Evolutionary conservation across 257 asterid genomes (phyloP).

Genomic region (Echites panduratus): DNA sequence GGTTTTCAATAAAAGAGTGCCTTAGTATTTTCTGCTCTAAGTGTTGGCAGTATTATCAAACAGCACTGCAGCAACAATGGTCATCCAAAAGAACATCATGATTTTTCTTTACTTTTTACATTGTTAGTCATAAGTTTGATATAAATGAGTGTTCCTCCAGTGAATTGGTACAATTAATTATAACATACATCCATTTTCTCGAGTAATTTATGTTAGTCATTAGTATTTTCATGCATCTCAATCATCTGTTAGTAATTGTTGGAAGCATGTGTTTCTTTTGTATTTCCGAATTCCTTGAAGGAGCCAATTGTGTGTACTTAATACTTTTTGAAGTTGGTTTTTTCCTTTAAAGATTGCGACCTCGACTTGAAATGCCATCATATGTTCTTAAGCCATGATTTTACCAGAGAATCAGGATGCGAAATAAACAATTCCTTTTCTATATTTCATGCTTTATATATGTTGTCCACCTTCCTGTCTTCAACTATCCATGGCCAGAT

Average conservation of each 20-base stretch:
- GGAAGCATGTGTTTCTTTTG: neutral
- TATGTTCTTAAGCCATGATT: neutral
- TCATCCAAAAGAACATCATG: neutral
- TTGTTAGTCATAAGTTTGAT: neutral
- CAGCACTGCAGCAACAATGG: neutral
- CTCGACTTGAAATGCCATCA: neutral
- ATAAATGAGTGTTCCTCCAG: neutral
- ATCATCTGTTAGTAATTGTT: neutral
- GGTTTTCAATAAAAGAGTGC: neutral
- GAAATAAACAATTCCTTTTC: neutral
- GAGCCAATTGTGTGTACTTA: neutral
- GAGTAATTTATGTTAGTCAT: neutral
- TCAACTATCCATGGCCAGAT: neutral
- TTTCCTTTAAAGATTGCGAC: neutral
- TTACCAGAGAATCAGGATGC: neutral
- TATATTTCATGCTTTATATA: neutral
- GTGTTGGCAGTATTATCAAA: neutral
- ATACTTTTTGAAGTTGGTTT: neutral
- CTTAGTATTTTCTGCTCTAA: neutral
- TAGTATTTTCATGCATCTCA: neutral
- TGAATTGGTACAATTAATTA: neutral
- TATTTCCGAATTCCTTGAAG: neutral
- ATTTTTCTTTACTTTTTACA: neutral
- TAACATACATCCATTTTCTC: neutral
- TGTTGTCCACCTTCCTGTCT: neutral